phyloP scores from a whole-genome alignment of 2,329 filamentous ascomycete genomes.

The Aureobasidium sp. region DNA sequence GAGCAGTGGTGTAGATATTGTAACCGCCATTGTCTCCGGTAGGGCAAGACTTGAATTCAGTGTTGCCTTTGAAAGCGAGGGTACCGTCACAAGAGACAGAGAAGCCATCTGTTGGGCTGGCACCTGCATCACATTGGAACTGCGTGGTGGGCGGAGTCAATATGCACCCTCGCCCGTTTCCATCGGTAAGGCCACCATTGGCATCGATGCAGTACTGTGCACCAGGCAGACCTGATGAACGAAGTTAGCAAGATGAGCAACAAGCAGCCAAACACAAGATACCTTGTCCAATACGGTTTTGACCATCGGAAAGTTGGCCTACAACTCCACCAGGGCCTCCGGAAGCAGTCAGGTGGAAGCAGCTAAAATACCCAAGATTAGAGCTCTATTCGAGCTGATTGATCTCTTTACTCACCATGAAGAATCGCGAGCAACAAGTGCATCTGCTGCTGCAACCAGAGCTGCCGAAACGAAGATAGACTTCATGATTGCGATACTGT shows the following conservation, averaged over 20 bases:
- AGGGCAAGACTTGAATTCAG: slow-evolving; percentile 52
- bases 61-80: slow-evolving; percentile 43
- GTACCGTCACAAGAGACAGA: slow-evolving; percentile 44
- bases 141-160: slow-evolving; percentile 52
- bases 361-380: slow-evolving; percentile 23
- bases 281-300: slow-evolving; percentile 44
- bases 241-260: background rate
- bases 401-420: slow-evolving; percentile 21
- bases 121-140: slow-evolving; percentile 53
- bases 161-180: slow-evolving; percentile 52
- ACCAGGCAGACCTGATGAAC: slow-evolving; percentile 26
- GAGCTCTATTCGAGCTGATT: background rate
- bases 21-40: slow-evolving; percentile 46
- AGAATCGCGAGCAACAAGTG: slow-evolving; percentile 29
- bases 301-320: slow-evolving; percentile 54
- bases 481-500: slow-evolving; percentile 24
- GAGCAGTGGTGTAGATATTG: slow-evolving; percentile 45
- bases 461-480: slow-evolving; percentile 21
- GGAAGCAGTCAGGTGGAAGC: slow-evolving; percentile 45
- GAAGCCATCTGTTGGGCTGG: slow-evolving; percentile 47
- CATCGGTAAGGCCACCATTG: slow-evolving; percentile 47
- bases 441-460: slow-evolving; percentile 27
- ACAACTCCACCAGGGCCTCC: slow-evolving; percentile 45
- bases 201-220: slow-evolving; percentile 48
- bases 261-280: background rate